A percentile compares a stretch with the other conserved stretches of the same genome.
Conservation (phyloP, 2,329 filamentous ascomycete species). For the Hysterium pulicare region DNA sequence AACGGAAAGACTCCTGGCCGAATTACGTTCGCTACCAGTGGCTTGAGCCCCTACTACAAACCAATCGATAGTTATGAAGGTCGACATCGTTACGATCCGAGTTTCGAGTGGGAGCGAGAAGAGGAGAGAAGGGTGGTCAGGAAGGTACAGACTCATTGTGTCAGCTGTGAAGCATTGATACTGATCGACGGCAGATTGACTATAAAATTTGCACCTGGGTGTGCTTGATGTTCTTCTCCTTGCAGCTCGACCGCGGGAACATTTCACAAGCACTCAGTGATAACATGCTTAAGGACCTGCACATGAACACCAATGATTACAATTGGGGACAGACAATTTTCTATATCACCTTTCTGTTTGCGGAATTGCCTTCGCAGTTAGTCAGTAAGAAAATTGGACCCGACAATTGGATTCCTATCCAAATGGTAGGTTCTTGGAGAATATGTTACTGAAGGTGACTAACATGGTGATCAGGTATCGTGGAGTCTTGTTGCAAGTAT, state of each 20-base stretch:
- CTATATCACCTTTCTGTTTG: conserved; percentile 73
- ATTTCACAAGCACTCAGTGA: conserved; percentile 38
- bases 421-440: no score
- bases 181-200: conserved; percentile 42
- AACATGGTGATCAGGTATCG: no score
- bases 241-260: conserved; percentile 51
- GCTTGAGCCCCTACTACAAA: conserved; percentile 42
- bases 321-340: conserved; percentile 55
- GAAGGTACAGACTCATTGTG: conserved; percentile 39
- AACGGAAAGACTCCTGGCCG: conserved; percentile 11
- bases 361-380: conserved; percentile 47
- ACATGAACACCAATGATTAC: conserved; percentile 36
- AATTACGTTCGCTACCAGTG: conserved; percentile 33
- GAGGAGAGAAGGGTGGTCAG: conserved; percentile 57
- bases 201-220: conserved; percentile 50
- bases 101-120: conserved; percentile 53
- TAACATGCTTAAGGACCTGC: conserved; percentile 32
- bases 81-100: conserved; percentile 57
- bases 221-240: conserved; percentile 54
- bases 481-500: conserved; percentile 55
- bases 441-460: no score
- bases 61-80: conserved; percentile 59
- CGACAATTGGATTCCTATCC: conserved; percentile 44
- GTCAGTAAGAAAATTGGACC: conserved; percentile 47
- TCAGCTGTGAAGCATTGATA: conserved; percentile 1